phyloP scores from a whole-genome alignment of 257 asterid genomes.

The Salvia splendens region DNA sequence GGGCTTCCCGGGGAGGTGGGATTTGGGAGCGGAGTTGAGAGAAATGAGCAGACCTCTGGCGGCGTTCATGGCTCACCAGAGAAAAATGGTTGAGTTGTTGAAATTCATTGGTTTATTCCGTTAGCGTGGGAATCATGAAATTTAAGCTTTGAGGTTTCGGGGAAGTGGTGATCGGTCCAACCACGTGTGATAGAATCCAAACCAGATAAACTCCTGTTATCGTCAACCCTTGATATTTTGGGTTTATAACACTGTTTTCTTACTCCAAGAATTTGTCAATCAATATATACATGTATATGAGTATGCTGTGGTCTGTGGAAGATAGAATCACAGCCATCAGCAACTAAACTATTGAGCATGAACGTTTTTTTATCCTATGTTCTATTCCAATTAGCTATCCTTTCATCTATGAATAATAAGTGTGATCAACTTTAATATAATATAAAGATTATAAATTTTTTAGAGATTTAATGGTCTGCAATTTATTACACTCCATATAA shows the following conservation, averaged over 20 bases:
- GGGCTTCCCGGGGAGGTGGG: constrained; percentile 34
- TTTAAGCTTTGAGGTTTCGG: not conserved
- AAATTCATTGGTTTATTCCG: constrained; percentile 17
- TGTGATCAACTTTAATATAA: no score
- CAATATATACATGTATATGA: no score
- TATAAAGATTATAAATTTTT: no score
- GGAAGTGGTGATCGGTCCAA: constrained; percentile 25
- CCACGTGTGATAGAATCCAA: constrained; percentile 32
- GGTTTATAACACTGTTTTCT: not conserved
- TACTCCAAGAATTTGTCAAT: no score
- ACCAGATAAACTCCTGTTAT: constrained; percentile 13
- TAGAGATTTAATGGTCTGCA: no score
- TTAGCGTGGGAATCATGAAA: not conserved
- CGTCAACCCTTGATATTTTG: constrained; percentile 24
- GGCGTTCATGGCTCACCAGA: constrained; percentile 58
- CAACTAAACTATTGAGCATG: no score
- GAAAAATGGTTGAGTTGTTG: not conserved
- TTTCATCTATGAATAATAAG: no score
- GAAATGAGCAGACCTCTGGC: constrained; percentile 62
- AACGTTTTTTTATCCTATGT: no score
- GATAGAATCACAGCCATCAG: no score
- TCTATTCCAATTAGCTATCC: no score
- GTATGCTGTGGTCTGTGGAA: no score
- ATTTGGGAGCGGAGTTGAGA: constrained; percentile 54
- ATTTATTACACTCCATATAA: no score